Base-by-base conservation (phyloP, 148 eudicot species). In the Agrostemma githago region DNA sequence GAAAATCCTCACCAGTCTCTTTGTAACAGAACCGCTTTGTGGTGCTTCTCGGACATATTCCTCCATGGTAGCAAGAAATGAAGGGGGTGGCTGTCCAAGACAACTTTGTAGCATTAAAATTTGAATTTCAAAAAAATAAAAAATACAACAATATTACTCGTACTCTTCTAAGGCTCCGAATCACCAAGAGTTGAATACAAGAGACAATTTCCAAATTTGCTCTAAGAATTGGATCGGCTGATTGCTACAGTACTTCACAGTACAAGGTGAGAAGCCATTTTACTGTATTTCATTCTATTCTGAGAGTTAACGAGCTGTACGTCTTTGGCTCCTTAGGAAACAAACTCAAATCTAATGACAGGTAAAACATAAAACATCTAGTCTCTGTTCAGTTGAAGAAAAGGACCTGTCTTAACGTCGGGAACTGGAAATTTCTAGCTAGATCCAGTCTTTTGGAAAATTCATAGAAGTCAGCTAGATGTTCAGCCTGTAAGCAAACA, bases 51-150 rank as follows among this genome's bases (percentile, higher is more conserved):
- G 84, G 67, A 95, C 85, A 75, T 95, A 92, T 59, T 95, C 99
- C 83, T 95, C 97, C 99, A 95, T 92, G 12, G 99, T 95, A 53
- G 92, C 90, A 15, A 92, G 88, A 85, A 95, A 95, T 15, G 99
- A 86, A 62, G 99, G 90, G 37, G 99, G 99, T 51, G 97, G 97
- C 99, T 95, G 86, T 64, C 26, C 74, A 85, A 59, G 67, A 71
- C 63, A 68, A 80, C 76, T 63, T 20, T 38, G 34, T 21, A 71
- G 58, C 26, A 26, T 71, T 10, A 71, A 8, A 44, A 41, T 26
- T 70, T 58, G 40, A 58, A n/a, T 21, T 75, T 54, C 16, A 5
- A 34, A 40, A 48, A 14, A 48, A 48, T 48, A 48, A 48, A 48
- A 48, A 48, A 14, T 11, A 48, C 54, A 48, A 48, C 54, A 9